Evolutionary conservation across 1,284 basidiomycete genomes (phyloP), one percentile per base, ranked within the genome.

Genomic region (Pseudozyma tsukubaensis): DNA sequence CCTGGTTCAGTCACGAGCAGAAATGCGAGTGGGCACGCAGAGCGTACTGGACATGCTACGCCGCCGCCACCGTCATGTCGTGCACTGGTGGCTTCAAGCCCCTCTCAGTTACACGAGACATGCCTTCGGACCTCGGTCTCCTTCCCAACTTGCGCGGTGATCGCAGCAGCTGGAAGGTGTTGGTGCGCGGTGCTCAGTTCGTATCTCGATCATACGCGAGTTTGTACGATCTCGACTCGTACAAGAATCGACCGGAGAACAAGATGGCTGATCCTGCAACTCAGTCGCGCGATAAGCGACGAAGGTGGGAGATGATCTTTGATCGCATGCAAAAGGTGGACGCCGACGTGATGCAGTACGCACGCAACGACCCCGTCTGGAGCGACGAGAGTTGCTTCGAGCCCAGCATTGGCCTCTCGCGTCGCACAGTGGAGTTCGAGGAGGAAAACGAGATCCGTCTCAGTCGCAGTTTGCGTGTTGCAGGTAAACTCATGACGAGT

Each of bases 401-500:
- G 43, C 59, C 66, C 18, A 66, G 50, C 36, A 62, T 74, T 7
- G 72, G 65, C 11, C 62, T 69, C 4, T 69, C 65, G 43, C 58
- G 72, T 16, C 59, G 55, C 19, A 67, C 60, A 34, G 48, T 59
- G 40, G 52, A 63, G 47, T 75, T 70, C 24, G 72, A 75, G 48
- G 72, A 76, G 53, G 72, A 76, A 55, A 71, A 76, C 55, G 72
- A 76, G 60, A 47, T 63, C 13, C 64, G 68, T 3, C 64, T 76
- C 32, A 65, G 63, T 43, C 73, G 68, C 42, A 67, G 72, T 63
- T 52, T 80, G 45, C 65, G 74, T 29, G 51, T 72, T 1, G 73
- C 73, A 14, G 78, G 78, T 48, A 76, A 78, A 59, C 66, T 80
- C n/a, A 80, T 80, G 78, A 78, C 78, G 40, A 75, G 76, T 40